Base-by-base conservation (phyloP, 306 rosid genomes). In the Leucaena leucocephala region DNA sequence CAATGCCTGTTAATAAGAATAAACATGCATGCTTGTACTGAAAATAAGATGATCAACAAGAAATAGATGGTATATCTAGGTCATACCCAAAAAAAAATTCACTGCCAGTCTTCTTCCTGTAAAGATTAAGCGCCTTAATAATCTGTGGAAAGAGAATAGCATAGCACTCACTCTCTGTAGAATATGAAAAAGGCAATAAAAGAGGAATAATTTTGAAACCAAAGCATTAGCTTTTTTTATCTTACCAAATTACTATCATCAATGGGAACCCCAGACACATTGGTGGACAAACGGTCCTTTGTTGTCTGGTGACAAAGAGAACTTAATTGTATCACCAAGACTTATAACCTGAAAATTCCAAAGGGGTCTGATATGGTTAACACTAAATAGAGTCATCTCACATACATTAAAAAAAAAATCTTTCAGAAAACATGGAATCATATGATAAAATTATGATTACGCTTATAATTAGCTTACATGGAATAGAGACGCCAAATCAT, bases 401-500 rank as follows among this genome's bases (percentile, higher is more conserved):
- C 21, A 69, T 33, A 74, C 66, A 33, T 39, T 27, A 27, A 27
- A 27, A 27, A 27, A 27, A 27, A 27, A 27, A 27, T 27, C 27
- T 27, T 1, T 11, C 43, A 50, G 77, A 63, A 33, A 71, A 39
- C 54, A 76, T 17, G 33, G 19, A 87, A 80, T 38, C 77, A 85
- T 35, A 35, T n/a, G 34, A 16, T 38, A 62, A 62, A 62, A 69
- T 27, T 59, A 22, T 27, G 7, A 64, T 11, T 63, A 63, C 2
- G 40, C 68, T 80, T 7, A 38, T 69, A 33, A 67, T 50, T 57
- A 68, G 82, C 97, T 87, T 88, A 94, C 98, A 78, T 95, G 98
- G 82, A 95, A 95, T 38, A 95, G 88, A 57, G 98, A 95, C 36
- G 98, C 98, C 89, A 95, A 91, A 87, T 92, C 98, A 89, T 95